Evolutionary conservation across 805 yeast genomes (phyloP), one percentile per base, ranked within the genome.

Genomic region (Lipomyces spencermartinsiae): DNA sequence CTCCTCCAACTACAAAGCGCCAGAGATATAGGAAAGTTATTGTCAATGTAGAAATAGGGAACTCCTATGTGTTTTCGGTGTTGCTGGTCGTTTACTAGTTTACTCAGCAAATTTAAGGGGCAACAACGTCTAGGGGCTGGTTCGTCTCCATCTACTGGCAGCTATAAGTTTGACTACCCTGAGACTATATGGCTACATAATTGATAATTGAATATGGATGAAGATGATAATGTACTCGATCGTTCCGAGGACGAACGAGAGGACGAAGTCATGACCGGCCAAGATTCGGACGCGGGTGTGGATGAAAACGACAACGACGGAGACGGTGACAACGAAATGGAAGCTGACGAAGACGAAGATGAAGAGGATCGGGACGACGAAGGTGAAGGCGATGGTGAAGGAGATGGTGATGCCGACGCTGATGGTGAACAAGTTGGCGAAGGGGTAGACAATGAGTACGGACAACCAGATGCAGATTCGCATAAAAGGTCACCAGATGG

Each of bases 291-390:
- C 22, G 55, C 29, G 1, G 72, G 69, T 3, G 68, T 63, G 1
- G 72, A 69, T 12, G 75, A 66, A 1, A 71, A 71, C 43, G 75
- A 74, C 19, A 74, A 69, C 1, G 77, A 71, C 6, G 77, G 73
- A 5, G 77, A 74, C 34, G 76, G 74, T 14, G 78, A 75, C 8
- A 78, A 73, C 3, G 75, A 75, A 6, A 76, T 74, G 19, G 79
- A 75, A 7, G 72, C 64, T 12, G 78, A 74, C 6, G 78, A 75
- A 8, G 74, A 73, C 16, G 80, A 78, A n/a, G 74, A 74, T 16
- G 72, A 74, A 37, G 73, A 73, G 31, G 77, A 66, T 7, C 73
- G 73, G 7, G 77, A 70, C 3, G 71, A 54, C 35, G 74, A 69
- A 12, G 68, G 54, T 7, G 75, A 68, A 1, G 71, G 62, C 9